These are phyloP conservation scores for Starmera quercuum DNA, from an alignment of 805 yeast species.

Conservation along the genomic window DNA sequence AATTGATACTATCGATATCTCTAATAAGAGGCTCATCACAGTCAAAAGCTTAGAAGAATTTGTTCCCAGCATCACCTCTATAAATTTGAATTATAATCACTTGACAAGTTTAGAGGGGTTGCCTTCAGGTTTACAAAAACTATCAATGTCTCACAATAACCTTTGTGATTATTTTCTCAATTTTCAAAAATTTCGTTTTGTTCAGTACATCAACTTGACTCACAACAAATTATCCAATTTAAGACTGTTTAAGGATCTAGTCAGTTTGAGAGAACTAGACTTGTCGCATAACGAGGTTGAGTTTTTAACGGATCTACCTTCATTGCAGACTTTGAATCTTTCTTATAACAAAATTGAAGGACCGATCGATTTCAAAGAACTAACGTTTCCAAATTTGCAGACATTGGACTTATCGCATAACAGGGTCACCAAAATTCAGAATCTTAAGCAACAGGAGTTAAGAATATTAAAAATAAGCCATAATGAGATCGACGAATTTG, in stretches of 20 bases:
- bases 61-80: constrained; percentile 26
- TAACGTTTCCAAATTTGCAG: constrained; percentile 21
- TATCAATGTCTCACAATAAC: constrained; percentile 10
- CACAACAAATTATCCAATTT: constrained; percentile 29
- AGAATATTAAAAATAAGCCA: constrained; percentile 35
- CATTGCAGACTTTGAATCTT: constrained; percentile 27
- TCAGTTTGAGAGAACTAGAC: constrained; percentile 17
- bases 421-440: constrained; percentile 21
- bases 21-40: constrained; percentile 26
- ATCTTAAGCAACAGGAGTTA: constrained; percentile 25
- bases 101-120: constrained; percentile 18
- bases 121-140: constrained; percentile 5
- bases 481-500: constrained; percentile 9
- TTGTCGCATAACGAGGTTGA: constrained; percentile 27
- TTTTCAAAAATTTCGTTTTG: constrained; percentile 14
- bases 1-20: constrained; percentile 25
- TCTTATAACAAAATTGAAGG: constrained; percentile 26
- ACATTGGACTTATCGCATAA: constrained; percentile 25
- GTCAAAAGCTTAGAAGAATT: constrained; percentile 32
- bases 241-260: constrained; percentile 19
- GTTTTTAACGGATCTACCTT: constrained; percentile 13
- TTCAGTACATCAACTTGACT: constrained; percentile 27
- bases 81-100: constrained; percentile 9
- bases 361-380: constrained; percentile 2
- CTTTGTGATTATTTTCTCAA: constrained; percentile 14